These are phyloP conservation scores for Colletotrichum sp. DNA, from an alignment of 2,329 filamentous ascomycete species.

Conservation along the genomic window DNA sequence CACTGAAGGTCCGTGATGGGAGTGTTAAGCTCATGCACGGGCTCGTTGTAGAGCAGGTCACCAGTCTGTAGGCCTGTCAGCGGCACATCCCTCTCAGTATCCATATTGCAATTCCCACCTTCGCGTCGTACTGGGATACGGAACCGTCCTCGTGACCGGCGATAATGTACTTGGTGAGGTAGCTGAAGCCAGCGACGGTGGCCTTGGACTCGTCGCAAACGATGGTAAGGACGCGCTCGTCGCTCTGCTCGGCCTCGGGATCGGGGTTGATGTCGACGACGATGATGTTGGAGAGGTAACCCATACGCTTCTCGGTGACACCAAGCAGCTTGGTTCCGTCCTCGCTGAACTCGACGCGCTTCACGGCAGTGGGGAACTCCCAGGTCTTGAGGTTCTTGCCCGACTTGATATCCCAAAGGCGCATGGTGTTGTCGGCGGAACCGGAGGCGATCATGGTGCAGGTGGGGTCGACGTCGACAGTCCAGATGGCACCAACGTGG, in stretches of 20 bases:
- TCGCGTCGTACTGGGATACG: conserved; percentile 88
- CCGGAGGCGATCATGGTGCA: conserved; percentile 91
- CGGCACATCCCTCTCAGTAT: background rate
- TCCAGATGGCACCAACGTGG: conserved; percentile 98
- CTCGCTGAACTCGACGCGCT: conserved; percentile 96
- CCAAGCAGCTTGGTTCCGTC: conserved; percentile 90
- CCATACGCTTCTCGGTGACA: conserved; percentile 98
- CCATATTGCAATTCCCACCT: conserved; percentile 56
- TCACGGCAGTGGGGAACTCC: conserved; percentile 97
- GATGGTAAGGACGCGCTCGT: conserved; percentile 85
- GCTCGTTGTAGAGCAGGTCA: conserved; percentile 80
- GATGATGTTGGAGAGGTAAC: conserved; percentile 91
- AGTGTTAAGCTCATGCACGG: conserved; percentile 83
- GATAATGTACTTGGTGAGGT: conserved; percentile 94
- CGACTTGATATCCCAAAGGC: conserved; percentile 94
- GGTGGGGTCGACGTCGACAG: conserved; percentile 93
- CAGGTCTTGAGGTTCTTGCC: conserved; percentile 95
- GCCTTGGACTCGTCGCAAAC: conserved; percentile 96
- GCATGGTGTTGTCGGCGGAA: conserved; percentile 97
- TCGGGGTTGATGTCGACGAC: conserved; percentile 90
- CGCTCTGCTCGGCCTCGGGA: conserved; percentile 80
- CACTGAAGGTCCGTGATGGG: conserved; percentile 94
- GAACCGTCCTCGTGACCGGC: conserved; percentile 96
- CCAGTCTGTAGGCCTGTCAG: conserved; percentile 61
- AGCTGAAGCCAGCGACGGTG: conserved; percentile 96